Evolutionary conservation across 1,139 yeast genomes (phyloP).

Genomic region (Saccharomycopsis phalli): DNA sequence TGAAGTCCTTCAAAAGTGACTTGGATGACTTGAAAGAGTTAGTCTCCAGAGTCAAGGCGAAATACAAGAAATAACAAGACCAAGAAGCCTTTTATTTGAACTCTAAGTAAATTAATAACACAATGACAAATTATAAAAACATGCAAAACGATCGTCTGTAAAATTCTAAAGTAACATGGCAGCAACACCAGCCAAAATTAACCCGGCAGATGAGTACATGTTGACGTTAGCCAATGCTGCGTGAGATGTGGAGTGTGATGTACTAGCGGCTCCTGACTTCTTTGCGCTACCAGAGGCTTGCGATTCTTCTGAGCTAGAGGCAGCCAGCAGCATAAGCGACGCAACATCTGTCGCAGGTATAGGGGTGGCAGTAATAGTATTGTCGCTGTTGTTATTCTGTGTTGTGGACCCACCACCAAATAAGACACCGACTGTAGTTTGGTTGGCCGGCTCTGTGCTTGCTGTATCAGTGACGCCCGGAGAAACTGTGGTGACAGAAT

Average conservation of each 20-base stretch:
- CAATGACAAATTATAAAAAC: neutral
- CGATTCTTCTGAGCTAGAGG: neutral
- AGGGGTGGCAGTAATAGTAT: slow-evolving; percentile 1
- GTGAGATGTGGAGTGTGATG: neutral
- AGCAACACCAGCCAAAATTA: slow-evolving; percentile 15
- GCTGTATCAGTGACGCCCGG: no score
- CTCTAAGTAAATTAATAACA: neutral
- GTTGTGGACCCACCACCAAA: neutral
- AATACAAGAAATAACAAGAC: slow-evolving; percentile 3
- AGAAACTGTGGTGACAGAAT: slow-evolving; percentile 3
- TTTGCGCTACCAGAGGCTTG: neutral
- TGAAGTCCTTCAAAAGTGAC: no score
- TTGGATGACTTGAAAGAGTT: slow-evolving; percentile 9
- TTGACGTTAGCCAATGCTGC: neutral
- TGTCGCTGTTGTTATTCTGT: neutral
- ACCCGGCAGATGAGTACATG: slow-evolving; percentile 6
- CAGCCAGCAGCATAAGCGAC: neutral
- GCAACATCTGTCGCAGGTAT: neutral
- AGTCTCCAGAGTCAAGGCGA: slow-evolving; percentile 12
- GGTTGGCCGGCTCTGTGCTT: no score
- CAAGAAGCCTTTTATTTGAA: neutral
- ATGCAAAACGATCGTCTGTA: neutral
- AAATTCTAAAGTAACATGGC: slow-evolving; percentile 8
- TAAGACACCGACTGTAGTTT: no score
- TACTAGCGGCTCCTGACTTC: neutral